Evolutionary conservation across 108 stramenopile genomes (phyloP).

Genomic region (Nitzschia palea): DNA sequence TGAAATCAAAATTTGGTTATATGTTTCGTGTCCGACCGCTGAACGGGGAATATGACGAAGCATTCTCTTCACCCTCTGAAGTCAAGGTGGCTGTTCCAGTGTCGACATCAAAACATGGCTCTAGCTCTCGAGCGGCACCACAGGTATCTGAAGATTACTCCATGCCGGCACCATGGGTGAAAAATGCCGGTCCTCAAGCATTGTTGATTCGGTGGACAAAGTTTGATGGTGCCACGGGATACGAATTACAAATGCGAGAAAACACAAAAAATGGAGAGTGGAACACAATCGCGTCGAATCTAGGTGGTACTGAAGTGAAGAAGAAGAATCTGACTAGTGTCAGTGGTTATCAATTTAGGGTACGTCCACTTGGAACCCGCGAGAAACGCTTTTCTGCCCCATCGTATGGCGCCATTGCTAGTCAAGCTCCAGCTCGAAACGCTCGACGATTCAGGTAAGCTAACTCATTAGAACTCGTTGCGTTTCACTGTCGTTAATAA

Average conservation of each 20-base stretch:
- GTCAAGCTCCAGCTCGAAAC: constrained; percentile 14
- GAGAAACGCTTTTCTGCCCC: constrained; percentile 56
- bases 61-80: constrained; percentile 59
- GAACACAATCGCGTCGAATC: constrained; percentile 58
- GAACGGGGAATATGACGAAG: constrained; percentile 26
- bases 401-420: constrained; percentile 44
- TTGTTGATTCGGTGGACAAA: constrained; percentile 56
- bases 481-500: no score
- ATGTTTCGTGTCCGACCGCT: constrained; percentile 65
- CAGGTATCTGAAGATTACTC: constrained; percentile 10
- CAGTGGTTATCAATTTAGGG: constrained; percentile 75
- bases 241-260: constrained; percentile 81
- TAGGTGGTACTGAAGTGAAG: constrained; percentile 59
- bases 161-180: constrained; percentile 45
- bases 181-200: constrained; percentile 48
- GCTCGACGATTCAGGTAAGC: background rate
- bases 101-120: background rate
- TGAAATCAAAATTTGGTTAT: constrained; percentile 50
- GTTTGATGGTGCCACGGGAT: constrained; percentile 26
- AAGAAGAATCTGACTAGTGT: constrained; percentile 72
- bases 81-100: constrained; percentile 28
- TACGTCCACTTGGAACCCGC: constrained; percentile 41
- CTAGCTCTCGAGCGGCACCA: background rate
- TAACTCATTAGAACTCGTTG: no score
- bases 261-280: constrained; percentile 43